Percentiles rank a stretch among this genome's conserved stretches.
Evolutionary conservation across 441 rosid species (phyloP).

Genomic region (Pelargonium australe): DNA sequence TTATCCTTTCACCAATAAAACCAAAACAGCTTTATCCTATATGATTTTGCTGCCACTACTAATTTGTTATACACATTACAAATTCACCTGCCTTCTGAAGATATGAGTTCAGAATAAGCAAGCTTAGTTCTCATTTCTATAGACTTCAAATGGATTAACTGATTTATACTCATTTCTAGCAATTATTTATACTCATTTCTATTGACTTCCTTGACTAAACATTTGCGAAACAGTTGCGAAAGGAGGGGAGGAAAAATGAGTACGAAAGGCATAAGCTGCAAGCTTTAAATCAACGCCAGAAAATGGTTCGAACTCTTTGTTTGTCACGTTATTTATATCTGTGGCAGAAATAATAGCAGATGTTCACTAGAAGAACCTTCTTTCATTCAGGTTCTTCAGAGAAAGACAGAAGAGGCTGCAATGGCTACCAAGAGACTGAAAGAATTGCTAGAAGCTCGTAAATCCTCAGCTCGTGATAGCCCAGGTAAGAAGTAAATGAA

Average conservation of each 20-base stretch:
- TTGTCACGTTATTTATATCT: conserved; percentile 6
- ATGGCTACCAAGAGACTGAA: conserved; percentile 95
- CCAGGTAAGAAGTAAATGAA: conserved; percentile 34
- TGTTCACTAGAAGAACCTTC: conserved; percentile 17
- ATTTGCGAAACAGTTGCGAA: conserved; percentile 54
- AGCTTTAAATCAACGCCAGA: conserved; percentile 95
- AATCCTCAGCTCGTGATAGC: conserved; percentile 70
- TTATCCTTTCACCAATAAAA: not conserved
- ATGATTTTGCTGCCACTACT: conserved; percentile 5
- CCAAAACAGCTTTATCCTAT: not conserved
- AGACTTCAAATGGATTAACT: not conserved
- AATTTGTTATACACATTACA: not conserved
- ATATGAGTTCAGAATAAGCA: not conserved
- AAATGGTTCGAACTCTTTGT: conserved; percentile 56
- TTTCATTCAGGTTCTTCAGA: conserved; percentile 78
- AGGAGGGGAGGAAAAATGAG: conserved; percentile 95
- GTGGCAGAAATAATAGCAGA: not conserved
- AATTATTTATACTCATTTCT: not conserved
- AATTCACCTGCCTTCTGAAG: not conserved
- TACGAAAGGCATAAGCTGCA: conserved; percentile 97
- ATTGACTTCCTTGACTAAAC: not conserved
- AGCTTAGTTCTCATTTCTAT: not conserved
- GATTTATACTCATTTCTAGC: not conserved
- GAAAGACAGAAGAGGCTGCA: conserved; percentile 99
- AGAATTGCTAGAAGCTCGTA: conserved; percentile 93